Evolutionary conservation across 2,329 filamentous ascomycete genomes (phyloP), one percentile per base, ranked within the genome.

Genomic region (Hypoxylon sp.): DNA sequence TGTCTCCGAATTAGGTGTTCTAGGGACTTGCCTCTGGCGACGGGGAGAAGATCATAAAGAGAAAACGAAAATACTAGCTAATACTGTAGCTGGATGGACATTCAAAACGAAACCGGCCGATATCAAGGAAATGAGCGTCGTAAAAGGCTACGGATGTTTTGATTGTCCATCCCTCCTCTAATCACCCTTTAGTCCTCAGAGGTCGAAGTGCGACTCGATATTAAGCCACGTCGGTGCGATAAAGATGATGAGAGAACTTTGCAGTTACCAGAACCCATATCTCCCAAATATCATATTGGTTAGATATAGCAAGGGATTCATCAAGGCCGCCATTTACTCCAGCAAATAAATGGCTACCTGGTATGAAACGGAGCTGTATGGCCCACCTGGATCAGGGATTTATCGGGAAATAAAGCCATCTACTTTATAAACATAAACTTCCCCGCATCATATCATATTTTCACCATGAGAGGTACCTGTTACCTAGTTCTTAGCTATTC

Each of bases 81-180:
- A 82, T 62, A 60, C 70, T 11, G 70, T 71, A 13, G 76, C 69
- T 3, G 80, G 80, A 0, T 84, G 82, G 81, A 80, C 78, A 3
- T 81, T 84, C 67, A 84, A 84, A 67, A 82, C 80, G 5, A 84
- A 84, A 67, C 74, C 78, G 59, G 68, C 69, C 0, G 70, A 76
- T 22, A 70, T 83, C 2, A 72, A 84, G 59, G 81, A 84, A 66
- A 84, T 84, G 81, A 84, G 80, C 69, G 82, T 84, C 31, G 80
- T 83, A 2, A 84, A 84, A 66, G 81, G 83, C 0, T 82, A 81
- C 73, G 81, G 82, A 2, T 82, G 80, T 59, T 84, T 84, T 74
- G 82, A 84, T 69, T 81, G 80, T 48, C 82, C 81, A 14, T 74
- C 46, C 17, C 44, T 68, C 22, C 9, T 57, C 22, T 66, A 31